Conservation (phyloP, 257 asterid genomes). For the Misopates orontium region DNA sequence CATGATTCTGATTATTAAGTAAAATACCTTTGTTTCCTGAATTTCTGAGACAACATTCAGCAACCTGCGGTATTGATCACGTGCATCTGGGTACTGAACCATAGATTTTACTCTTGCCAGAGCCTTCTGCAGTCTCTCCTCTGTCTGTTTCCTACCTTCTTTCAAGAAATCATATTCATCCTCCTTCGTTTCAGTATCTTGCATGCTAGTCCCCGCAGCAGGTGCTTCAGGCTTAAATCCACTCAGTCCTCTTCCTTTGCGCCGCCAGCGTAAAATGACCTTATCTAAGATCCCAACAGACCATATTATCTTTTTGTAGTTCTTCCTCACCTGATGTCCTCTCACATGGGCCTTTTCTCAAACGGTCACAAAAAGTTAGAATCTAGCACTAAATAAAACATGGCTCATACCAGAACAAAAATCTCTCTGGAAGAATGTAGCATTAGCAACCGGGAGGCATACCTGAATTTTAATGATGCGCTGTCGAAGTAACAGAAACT, state of each 20-base stretch:
- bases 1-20: neutral
- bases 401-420: conserved; percentile 4
- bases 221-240: conserved; percentile 66
- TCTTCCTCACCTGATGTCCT: conserved; percentile 95
- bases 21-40: conserved; percentile 73
- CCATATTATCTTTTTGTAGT: conserved; percentile 78
- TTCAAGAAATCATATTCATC: conserved; percentile 83
- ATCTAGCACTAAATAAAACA: conserved; percentile 13
- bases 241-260: conserved; percentile 89
- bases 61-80: conserved; percentile 84
- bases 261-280: conserved; percentile 79
- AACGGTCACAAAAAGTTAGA: conserved; percentile 32
- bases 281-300: conserved; percentile 88
- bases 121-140: conserved; percentile 76
- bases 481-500: conserved; percentile 66
- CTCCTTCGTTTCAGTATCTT: conserved; percentile 47
- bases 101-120: conserved; percentile 87
- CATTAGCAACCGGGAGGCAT: conserved; percentile 7
- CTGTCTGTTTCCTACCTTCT: conserved; percentile 89
- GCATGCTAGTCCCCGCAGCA: conserved; percentile 45
- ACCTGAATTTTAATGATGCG: conserved; percentile 90
- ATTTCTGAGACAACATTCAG: conserved; percentile 87
- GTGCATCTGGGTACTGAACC: conserved; percentile 95
- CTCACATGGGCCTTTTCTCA: conserved; percentile 84
- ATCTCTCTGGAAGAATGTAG: neutral